Evolutionary conservation across 1,284 basidiomycete genomes (phyloP), one percentile per base, ranked within the genome.

Genomic region (Cryptococcus sp.): DNA sequence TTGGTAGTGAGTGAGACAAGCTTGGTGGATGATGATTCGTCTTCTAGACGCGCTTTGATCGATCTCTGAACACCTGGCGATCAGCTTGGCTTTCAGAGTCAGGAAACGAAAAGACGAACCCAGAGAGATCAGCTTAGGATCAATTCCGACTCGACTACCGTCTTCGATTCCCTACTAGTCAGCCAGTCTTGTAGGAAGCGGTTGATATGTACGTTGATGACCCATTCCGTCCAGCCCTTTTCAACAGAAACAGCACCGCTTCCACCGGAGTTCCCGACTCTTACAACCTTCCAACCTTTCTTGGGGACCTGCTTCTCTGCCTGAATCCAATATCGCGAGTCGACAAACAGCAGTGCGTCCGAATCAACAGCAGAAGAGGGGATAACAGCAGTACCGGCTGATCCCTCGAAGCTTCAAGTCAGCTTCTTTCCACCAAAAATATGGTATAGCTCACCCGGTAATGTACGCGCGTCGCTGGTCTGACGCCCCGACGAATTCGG

Each of bases 261-360:
- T 2, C 57, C 63, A 3, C 80, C 80, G 10, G 72, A 60, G 1
- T 77, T 69, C 0, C 89, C 91, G 1, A 85, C 83, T 49, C 80
- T 78, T 49, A 91, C 79, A 34, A 93, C 64, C 13, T 78, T 78
- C 91, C 91, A 97, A 59, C 64, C 59, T 32, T 88, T 84, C 18
- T 73, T 59, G 68, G 91, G 87, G 16, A 91, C 74, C 67, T 93
- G 84, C 11, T 83, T 78, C 9, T 80, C 79, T 5, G 91, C 91
- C 74, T 92, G 90, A 1, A 86, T 69, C 85, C 89, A 94, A 72
- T 96, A 96, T 24, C 91, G 81, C 23, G 90, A 88, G 72, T 97
- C 91, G 19, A 85, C 86, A 59, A 93, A 81, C 24, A 96, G 79
- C 3, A 70, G 57, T 0, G 71, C 73, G 32, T 69, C 64, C 13